phyloP scores from a whole-genome alignment of 352 stramenopile species.

The Pseudoperonospora humuli region DNA sequence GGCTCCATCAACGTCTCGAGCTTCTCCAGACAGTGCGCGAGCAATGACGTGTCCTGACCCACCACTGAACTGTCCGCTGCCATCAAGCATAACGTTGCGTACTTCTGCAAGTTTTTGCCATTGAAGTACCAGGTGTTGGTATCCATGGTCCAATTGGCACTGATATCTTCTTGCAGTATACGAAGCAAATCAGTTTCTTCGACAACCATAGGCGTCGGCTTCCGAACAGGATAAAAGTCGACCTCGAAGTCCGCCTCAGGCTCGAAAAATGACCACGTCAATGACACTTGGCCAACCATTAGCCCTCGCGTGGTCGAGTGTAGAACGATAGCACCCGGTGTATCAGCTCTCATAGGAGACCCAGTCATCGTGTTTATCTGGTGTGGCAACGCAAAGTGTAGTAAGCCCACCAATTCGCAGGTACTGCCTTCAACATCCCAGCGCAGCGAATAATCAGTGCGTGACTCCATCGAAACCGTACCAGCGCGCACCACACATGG shows the following conservation, averaged over 20 bases:
- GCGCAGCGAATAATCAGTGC: constrained; percentile 52
- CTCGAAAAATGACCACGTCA: constrained; percentile 45
- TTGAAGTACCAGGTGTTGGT: constrained; percentile 68
- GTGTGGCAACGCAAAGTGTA: constrained; percentile 65
- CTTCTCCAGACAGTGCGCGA: constrained; percentile 46
- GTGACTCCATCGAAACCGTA: constrained; percentile 41
- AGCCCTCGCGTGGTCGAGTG: constrained; percentile 46
- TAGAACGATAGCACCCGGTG: constrained; percentile 25
- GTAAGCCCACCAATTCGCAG: constrained; percentile 34
- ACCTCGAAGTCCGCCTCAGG: constrained; percentile 42
- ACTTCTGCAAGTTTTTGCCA: constrained; percentile 75
- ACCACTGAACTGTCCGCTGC: constrained; percentile 41
- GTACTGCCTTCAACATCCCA: constrained; percentile 43
- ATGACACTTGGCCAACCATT: constrained; percentile 40
- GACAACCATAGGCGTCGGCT: constrained; percentile 22
- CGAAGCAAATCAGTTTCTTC: constrained; percentile 32
- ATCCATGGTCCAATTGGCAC: constrained; percentile 35
- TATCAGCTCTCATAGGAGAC: constrained; percentile 10
- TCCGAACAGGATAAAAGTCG: constrained; percentile 43
- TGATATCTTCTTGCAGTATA: constrained; percentile 51
- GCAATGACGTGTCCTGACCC: constrained; percentile 35
- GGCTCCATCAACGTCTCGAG: constrained; percentile 45
- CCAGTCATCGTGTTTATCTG: constrained; percentile 40
- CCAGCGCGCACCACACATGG: constrained; percentile 51
- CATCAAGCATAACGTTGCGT: constrained; percentile 69